These are phyloP conservation scores for Fomes fomentarius DNA, from an alignment of 1,284 basidiomycete species.

Conservation along the genomic window DNA sequence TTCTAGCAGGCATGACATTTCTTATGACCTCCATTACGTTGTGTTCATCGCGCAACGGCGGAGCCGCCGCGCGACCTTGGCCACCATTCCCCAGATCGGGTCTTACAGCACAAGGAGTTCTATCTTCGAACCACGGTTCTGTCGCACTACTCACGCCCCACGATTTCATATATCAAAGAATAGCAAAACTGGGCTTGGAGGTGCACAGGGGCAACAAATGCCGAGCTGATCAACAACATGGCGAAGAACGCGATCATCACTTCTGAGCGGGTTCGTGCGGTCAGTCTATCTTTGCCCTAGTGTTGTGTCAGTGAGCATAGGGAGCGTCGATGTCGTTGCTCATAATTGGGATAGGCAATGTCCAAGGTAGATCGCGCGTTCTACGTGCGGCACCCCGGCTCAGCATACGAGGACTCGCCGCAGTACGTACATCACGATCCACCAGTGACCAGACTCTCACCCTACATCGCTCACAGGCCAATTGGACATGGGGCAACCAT, in stretches of 20 bases:
- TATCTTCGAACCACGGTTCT: no score
- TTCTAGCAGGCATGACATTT: no score
- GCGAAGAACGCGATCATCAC: slow-evolving; percentile 54
- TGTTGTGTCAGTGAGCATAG: neutral
- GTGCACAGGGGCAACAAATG: slow-evolving; percentile 69
- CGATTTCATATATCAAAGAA: neutral
- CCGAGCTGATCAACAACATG: slow-evolving; percentile 76
- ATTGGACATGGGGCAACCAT: slow-evolving; percentile 88
- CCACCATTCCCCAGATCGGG: no score
- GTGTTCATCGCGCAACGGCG: no score
- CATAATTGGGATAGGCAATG: slow-evolving; percentile 84
- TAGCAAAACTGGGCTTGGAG: slow-evolving; percentile 75
- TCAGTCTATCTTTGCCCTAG: slow-evolving; percentile 9
- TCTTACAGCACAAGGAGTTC: no score
- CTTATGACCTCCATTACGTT: no score
- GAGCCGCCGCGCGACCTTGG: no score
- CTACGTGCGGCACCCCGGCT: slow-evolving; percentile 58
- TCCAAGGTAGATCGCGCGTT: slow-evolving; percentile 70
- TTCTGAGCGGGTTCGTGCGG: slow-evolving; percentile 48
- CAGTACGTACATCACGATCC: slow-evolving; percentile 51
- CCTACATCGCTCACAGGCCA: slow-evolving; percentile 42
- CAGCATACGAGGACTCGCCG: slow-evolving; percentile 82
- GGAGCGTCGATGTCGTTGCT: no score
- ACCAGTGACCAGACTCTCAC: neutral
- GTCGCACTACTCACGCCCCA: no score